Conservation (phyloP, 192 early-diverging fungal genomes). For the Backusella circina region DNA sequence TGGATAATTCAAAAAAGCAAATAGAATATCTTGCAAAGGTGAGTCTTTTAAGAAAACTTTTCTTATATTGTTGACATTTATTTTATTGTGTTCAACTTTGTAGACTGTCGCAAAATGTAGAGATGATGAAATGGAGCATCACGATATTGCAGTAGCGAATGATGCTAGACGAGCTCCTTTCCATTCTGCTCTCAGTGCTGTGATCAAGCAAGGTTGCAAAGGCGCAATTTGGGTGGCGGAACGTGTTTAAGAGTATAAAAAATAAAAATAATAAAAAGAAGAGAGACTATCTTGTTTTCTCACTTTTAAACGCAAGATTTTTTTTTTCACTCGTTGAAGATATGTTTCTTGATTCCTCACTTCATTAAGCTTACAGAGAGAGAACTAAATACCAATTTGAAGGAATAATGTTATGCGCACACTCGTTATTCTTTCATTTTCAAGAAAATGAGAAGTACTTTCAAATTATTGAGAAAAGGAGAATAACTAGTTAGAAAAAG, state of each 20-base stretch:
- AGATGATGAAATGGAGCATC: constrained; percentile 95
- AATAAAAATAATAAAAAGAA: no score
- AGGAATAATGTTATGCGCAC: no score
- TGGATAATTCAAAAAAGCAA: constrained; percentile 55
- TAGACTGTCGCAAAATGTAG: constrained; percentile 81
- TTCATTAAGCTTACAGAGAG: no score
- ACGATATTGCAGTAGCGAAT: constrained; percentile 84
- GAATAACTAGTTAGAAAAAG: no score
- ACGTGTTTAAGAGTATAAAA: constrained; percentile 61
- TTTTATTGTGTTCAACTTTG: neutral
- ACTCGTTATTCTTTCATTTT: no score
- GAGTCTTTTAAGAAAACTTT: neutral
- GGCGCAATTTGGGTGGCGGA: constrained; percentile 87
- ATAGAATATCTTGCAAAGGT: constrained; percentile 59
- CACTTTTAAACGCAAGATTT: no score
- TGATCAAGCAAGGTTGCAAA: constrained; percentile 86
- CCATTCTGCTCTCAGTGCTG: constrained; percentile 64
- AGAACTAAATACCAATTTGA: no score
- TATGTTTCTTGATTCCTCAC: no score
- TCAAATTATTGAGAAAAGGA: no score
- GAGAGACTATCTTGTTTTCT: no score
- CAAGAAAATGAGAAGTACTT: no score
- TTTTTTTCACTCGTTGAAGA: no score
- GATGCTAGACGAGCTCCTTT: constrained; percentile 85
- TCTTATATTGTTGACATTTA: neutral